Percentiles rank a stretch among this genome's conserved stretches.
These are phyloP conservation scores for Alliaria petiolata DNA, from an alignment of 345 rosid species.

Conservation along the genomic window DNA sequence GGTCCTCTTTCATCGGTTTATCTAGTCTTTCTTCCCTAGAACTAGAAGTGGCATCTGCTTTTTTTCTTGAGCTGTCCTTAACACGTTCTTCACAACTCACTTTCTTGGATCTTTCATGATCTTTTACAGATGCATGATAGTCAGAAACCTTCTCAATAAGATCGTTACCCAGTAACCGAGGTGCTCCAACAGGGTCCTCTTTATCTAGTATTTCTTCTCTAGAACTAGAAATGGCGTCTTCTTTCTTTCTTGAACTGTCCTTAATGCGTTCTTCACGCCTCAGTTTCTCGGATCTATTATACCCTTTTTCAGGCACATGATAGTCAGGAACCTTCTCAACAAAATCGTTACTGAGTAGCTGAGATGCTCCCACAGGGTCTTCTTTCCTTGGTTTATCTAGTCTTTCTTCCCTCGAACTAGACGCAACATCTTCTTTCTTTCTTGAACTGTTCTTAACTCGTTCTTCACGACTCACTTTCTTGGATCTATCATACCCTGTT, in stretches of 20 bases:
- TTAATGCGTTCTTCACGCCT: conserved; percentile 35
- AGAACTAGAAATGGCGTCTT: conserved; percentile 20
- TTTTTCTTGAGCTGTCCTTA: conserved; percentile 35
- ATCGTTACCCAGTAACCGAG: conserved; percentile 19
- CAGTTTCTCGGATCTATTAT: conserved; percentile 31
- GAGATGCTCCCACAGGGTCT: conserved; percentile 25
- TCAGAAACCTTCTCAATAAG: conserved; percentile 38
- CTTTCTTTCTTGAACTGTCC: conserved; percentile 33
- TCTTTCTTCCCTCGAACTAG: conserved; percentile 29
- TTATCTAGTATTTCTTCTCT: conserved; percentile 23
- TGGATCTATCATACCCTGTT: conserved; percentile 26
- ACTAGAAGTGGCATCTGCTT: conserved; percentile 21
- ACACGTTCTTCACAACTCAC: conserved; percentile 30
- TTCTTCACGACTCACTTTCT: conserved; percentile 33
- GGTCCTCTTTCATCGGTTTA: conserved; percentile 21
- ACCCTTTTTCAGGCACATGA: conserved; percentile 30
- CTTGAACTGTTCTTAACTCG: conserved; percentile 31
- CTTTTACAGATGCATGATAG: conserved; percentile 30
- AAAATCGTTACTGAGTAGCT: conserved; percentile 12
- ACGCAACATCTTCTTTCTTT: conserved; percentile 30
- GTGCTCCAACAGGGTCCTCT: conserved; percentile 27
- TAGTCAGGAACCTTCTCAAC: conserved; percentile 34
- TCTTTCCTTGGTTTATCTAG: conserved; percentile 12
- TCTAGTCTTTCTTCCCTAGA: conserved; percentile 23
- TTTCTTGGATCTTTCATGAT: conserved; percentile 26